Evolutionary conservation across 2,329 filamentous ascomycete genomes (phyloP).

Genomic region (Triangularia setosa): DNA sequence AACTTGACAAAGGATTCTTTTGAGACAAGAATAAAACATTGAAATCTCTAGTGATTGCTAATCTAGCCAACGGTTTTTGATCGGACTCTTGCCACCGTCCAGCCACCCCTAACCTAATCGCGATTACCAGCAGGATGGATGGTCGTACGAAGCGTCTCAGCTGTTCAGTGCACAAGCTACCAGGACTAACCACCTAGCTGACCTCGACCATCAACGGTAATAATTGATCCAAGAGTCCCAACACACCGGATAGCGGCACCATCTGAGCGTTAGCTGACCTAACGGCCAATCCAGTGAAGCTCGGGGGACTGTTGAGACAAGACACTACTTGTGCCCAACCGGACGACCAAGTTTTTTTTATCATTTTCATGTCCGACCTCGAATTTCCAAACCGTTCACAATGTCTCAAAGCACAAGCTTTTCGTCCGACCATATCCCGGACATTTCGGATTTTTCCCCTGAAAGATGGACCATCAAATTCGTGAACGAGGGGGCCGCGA

Average conservation of each 20-base stretch:
- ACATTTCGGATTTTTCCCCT: not conserved
- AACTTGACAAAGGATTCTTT: not conserved
- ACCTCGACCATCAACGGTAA: not conserved
- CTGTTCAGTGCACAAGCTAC: not conserved
- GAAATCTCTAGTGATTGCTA: not conserved
- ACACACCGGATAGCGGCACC: not conserved
- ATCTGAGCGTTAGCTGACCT: not conserved
- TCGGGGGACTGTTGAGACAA: not conserved
- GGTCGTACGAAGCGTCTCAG: not conserved
- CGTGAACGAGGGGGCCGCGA: constrained; percentile 69
- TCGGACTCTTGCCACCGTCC: not conserved
- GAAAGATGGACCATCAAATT: constrained; percentile 31
- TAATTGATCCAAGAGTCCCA: not conserved
- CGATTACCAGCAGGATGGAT: not conserved
- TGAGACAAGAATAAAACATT: not conserved
- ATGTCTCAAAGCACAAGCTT: not conserved
- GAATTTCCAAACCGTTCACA: not conserved
- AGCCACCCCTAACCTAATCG: not conserved
- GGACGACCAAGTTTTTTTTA: not conserved
- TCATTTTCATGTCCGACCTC: not conserved
- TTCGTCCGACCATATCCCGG: not conserved
- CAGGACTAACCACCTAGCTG: not conserved
- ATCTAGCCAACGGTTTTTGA: not conserved
- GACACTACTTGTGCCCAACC: not conserved
- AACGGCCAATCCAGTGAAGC: not conserved